phyloP scores from a whole-genome alignment of 106 monocot genomes.

The Triglochin maritima region DNA sequence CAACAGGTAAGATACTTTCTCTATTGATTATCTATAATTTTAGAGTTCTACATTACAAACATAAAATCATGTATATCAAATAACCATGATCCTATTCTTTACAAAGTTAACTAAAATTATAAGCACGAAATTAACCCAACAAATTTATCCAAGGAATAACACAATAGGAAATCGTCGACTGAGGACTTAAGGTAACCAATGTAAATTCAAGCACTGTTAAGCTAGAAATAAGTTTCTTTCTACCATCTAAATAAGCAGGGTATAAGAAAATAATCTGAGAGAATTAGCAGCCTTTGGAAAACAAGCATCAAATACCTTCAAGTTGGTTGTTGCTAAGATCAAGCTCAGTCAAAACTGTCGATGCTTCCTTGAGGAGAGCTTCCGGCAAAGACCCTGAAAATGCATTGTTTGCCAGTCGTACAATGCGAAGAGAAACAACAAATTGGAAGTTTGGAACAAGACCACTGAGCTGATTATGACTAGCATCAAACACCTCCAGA shows the following conservation, averaged over 20 bases:
- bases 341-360: constrained; percentile 50
- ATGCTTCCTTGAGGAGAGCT: constrained; percentile 45
- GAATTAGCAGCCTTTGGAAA: background rate
- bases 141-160: no score
- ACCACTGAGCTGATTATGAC: constrained; percentile 48
- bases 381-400: constrained; percentile 63
- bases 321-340: constrained; percentile 72
- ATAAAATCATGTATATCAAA: no score
- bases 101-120: no score
- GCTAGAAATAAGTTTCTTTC: background rate
- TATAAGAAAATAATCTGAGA: background rate
- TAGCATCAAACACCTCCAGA: constrained; percentile 72
- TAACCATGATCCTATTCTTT: no score
- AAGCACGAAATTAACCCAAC: no score
- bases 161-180: no score
- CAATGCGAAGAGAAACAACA: constrained; percentile 40
- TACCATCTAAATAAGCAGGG: background rate
- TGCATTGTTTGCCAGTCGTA: constrained; percentile 39
- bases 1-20: no score
- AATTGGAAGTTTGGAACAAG: constrained; percentile 58
- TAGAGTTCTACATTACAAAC: no score
- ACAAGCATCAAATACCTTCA: constrained; percentile 29
- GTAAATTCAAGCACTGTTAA: no score
- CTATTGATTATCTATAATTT: no score
- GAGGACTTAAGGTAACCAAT: no score